Evolutionary conservation across 768 basidiomycete genomes (phyloP), one percentile per base, ranked within the genome.

Genomic region (Asterophora lycoperdoides): DNA sequence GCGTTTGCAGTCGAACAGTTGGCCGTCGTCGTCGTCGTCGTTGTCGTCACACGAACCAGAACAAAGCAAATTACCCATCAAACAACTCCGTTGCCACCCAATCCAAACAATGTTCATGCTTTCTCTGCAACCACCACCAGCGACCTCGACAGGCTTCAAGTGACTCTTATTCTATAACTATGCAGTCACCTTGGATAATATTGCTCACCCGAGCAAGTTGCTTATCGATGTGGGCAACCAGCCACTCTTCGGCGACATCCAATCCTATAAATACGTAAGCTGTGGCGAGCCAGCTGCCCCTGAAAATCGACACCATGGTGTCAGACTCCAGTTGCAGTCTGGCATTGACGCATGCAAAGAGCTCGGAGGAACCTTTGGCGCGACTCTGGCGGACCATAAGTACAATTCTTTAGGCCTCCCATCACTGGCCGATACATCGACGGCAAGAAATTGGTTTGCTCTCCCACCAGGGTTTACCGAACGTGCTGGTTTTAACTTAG

Each of bases 21-120:
- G 48, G 48, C 51, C 39, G 41, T 64, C 61, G 49, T 54, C 55
- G 67, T 66, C 66, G 66, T 66, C 66, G 66, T 65, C 60, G 65
- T 29, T 10, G 30, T 68, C 64, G 68, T 67, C 54, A 57, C 61
- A 56, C 56, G 52, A 51, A 52, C 52, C 61, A 58, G 58, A 40
- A 57, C 56, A 54, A 46, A 45, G 49, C 29, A 46, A 52, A 42
- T 52, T 50, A 54, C 36, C 48, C 49, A 51, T 56, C 53, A 51
- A 54, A 51, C 48, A 50, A 50, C 47, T 34, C 45, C 33, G 40
- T 51, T 46, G 50, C 46, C 57, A 51, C 50, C 41, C 51, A 51
- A 46, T 38, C 40, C 30, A 44, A 41, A 41, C 51, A 46, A 35
- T 29, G 40, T 23, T 33, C 19, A n/a, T 26, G 20, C 13, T 30